A percentile compares a stretch with the other conserved stretches of the same genome.
These are phyloP conservation scores for Fusarium sp. DNA, from an alignment of 2,329 filamentous ascomycete genomes.

Conservation along the genomic window DNA sequence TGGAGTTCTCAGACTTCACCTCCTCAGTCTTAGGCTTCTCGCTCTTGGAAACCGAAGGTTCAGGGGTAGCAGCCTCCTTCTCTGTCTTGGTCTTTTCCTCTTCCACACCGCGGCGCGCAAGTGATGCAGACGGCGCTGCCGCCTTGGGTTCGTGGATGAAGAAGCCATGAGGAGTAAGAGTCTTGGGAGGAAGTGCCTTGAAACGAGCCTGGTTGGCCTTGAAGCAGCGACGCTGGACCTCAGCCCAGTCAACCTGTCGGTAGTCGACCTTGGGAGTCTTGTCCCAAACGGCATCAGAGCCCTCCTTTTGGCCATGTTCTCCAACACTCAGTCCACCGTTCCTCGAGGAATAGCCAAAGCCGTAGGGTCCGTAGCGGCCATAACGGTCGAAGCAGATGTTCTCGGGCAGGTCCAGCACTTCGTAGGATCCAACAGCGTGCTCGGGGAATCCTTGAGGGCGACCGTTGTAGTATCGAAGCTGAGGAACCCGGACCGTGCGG, in stretches of 20 bases:
- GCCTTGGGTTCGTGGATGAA: slow-evolving; percentile 56
- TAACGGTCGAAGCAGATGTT: slow-evolving; percentile 95
- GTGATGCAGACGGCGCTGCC: neutral
- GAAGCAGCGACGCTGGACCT: slow-evolving; percentile 80
- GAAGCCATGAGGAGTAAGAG: slow-evolving; percentile 61
- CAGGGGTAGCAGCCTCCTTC: slow-evolving; percentile 31
- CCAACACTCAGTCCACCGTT: slow-evolving; percentile 88
- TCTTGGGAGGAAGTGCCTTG: slow-evolving; percentile 57
- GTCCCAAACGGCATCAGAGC: slow-evolving; percentile 83
- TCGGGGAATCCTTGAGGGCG: slow-evolving; percentile 87
- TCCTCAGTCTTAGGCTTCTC: slow-evolving; percentile 6
- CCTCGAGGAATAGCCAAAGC: slow-evolving; percentile 83
- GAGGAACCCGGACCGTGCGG: slow-evolving; percentile 74
- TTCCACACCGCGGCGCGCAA: slow-evolving; percentile 26
- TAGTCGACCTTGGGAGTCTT: slow-evolving; percentile 80
- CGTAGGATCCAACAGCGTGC: slow-evolving; percentile 87
- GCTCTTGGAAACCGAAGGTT: slow-evolving; percentile 5
- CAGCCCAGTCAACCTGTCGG: slow-evolving; percentile 80
- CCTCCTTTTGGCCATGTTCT: slow-evolving; percentile 84
- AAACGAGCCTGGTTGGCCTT: slow-evolving; percentile 79
- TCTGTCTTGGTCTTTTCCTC: slow-evolving; percentile 20
- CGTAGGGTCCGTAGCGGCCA: slow-evolving; percentile 89
- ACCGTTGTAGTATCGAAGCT: slow-evolving; percentile 79
- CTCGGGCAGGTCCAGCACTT: slow-evolving; percentile 80
- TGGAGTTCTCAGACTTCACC: slow-evolving; percentile 15